Evolutionary conservation across 805 yeast genomes (phyloP).

Genomic region (Saccharomycopsis sp.): DNA sequence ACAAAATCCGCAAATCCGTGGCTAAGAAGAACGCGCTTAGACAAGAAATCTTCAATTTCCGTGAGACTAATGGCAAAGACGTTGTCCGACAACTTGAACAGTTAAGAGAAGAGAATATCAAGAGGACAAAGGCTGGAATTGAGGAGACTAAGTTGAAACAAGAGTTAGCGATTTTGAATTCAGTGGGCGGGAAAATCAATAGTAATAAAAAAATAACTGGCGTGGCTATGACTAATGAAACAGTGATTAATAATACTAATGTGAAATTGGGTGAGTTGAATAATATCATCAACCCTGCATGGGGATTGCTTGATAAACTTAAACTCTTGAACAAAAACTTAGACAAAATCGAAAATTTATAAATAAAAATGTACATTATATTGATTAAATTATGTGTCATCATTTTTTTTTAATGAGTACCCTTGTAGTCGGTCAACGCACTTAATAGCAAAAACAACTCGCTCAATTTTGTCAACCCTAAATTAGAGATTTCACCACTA

Average conservation of each 20-base stretch:
- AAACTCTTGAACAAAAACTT: conserved; percentile 7
- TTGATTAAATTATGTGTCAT: too few species aligned
- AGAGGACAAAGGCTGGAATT: not conserved
- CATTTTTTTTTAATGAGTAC: too few species aligned
- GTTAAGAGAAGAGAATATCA: not conserved
- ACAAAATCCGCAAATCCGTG: not conserved
- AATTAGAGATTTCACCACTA: conserved; percentile 28
- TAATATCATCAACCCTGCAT: conserved; percentile 8
- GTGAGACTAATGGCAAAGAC: conserved; percentile 6
- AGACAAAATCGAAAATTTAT: conserved; percentile 2
- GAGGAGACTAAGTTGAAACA: not conserved
- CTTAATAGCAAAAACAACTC: conserved; percentile 47
- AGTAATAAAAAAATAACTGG: too few species aligned
- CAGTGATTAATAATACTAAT: not conserved
- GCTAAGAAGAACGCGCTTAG: not conserved
- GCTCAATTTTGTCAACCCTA: conserved; percentile 46
- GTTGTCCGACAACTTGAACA: not conserved
- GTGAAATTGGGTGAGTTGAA: not conserved
- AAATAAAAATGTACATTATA: too few species aligned
- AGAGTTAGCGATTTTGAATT: not conserved
- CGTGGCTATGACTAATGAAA: too few species aligned
- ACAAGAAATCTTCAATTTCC: conserved; percentile 1
- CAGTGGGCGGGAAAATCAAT: not conserved
- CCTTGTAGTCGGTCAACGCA: conserved; percentile 40
- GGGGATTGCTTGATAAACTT: conserved; percentile 11